Evolutionary conservation across 306 rosid species (phyloP), one percentile per base, ranked within the genome.

Genomic region (Psophocarpus tetragonolobus): DNA sequence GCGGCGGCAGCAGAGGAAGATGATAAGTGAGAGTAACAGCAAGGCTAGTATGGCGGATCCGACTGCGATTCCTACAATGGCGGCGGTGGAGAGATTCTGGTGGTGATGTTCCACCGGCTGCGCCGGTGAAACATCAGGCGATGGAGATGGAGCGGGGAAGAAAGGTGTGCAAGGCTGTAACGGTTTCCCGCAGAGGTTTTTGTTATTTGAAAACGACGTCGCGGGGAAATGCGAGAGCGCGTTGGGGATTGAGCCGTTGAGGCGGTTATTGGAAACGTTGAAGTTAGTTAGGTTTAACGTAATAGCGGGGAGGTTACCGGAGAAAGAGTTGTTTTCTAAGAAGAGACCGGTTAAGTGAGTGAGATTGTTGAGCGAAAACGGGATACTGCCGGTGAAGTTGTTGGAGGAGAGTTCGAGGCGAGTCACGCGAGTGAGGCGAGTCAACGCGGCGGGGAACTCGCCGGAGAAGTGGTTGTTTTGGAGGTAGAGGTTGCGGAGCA

Each of bases 241-340:
- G 4, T 57, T 0, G 0, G 97, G 97, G 57, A 92, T 88, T 2
- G 95, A 92, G 45, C 97, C 97, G 73, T 92, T 92, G 45, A 92
- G 91, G 0, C 53, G 58, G 82, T 92, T 92, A 73, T 90, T 29
- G 1, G 97, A 85, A 8, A 88, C 97, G 13, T 83, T 71, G 76
- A 92, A 92, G 47, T 6, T 5, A 0, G 0, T 5, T 60, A 88
- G 36, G 1, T 32, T 54, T 15, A 67, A 3, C 0, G 81, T 5
- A 54, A 92, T 81, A 78, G 82, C 88, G 1, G 95, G 97, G 0
- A 92, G 61, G 0, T 4, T 15, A 5, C 93, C 91, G 0, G 93
- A 84, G 81, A 92, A 90, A 9, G 4, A 3, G 11, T 92, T 92
- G 77, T 85, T 87, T 39, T 88, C 67, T 4, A 92, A 53, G 21